Conservation (phyloP, 2,329 filamentous ascomycete species). For the Paraphaeosphaeria sporulosa region DNA sequence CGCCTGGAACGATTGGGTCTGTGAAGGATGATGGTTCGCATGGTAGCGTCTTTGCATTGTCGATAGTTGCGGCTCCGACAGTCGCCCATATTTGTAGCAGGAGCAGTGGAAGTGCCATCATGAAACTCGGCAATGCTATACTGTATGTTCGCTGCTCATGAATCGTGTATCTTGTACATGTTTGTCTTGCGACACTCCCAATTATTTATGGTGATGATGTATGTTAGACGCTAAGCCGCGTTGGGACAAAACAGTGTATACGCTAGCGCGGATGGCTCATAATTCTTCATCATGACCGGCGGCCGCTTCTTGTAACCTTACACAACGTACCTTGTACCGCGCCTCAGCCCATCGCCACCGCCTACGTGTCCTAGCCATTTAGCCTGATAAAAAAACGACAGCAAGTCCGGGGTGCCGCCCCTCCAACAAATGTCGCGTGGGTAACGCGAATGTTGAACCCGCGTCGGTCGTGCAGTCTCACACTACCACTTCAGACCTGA, state of each 20-base stretch:
- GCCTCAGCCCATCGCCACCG: not conserved
- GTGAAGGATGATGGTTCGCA: conserved; percentile 9
- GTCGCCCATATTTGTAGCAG: conserved; percentile 6
- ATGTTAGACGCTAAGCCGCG: not conserved
- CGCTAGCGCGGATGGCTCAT: conserved; percentile 5
- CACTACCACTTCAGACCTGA: not conserved
- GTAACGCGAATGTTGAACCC: too few relatives aligned
- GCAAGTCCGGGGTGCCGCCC: not conserved
- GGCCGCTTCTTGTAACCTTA: too few relatives aligned
- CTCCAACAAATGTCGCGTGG: conserved; percentile 2
- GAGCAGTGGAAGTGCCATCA: not conserved
- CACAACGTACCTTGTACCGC: not conserved
- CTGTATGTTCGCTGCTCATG: not conserved
- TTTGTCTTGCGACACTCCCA: not conserved
- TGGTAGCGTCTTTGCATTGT: not conserved
- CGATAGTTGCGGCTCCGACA: not conserved
- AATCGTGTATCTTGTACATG: not conserved
- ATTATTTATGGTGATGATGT: not conserved
- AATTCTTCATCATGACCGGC: conserved; percentile 7
- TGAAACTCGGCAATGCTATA: not conserved
- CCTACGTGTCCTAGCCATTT: not conserved
- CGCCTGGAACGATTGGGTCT: conserved; percentile 18
- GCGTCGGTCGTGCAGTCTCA: too few relatives aligned
- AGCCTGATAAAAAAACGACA: not conserved
- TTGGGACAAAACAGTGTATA: not conserved